Evolutionary conservation across 352 stramenopile species (phyloP).

Genomic region (Globisporangium middletonii): DNA sequence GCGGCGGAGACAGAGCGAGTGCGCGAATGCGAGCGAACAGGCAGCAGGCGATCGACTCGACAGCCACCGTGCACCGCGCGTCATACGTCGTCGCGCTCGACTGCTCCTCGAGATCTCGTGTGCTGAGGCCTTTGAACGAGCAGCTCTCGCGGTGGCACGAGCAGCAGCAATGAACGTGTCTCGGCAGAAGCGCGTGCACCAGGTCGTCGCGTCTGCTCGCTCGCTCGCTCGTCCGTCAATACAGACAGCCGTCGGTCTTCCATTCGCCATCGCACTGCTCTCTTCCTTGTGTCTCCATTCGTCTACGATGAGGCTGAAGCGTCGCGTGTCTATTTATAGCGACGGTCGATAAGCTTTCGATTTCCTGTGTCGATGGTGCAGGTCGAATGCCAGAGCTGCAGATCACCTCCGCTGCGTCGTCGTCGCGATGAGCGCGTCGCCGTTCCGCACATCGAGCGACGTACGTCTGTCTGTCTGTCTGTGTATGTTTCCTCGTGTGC

Average conservation of each 20-base stretch:
- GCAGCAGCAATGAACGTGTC: too few species aligned
- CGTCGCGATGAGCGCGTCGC: slow-evolving; percentile 10
- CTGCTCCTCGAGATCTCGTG: background rate
- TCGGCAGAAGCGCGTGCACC: too few species aligned
- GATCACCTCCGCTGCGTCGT: background rate
- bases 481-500: background rate
- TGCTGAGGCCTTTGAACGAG: slow-evolving; percentile 1
- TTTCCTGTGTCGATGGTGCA: too few species aligned
- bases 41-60: background rate
- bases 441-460: slow-evolving; percentile 10
- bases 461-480: background rate
- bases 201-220: too few species aligned
- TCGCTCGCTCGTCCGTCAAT: background rate
- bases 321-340: too few species aligned
- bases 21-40: too few species aligned
- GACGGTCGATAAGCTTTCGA: too few species aligned
- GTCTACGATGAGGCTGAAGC: too few species aligned
- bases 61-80: too few species aligned
- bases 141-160: background rate
- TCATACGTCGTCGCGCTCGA: background rate
- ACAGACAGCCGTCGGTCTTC: too few species aligned
- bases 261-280: too few species aligned
- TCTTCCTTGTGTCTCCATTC: too few species aligned
- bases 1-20: background rate
- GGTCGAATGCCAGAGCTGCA: background rate